A percentile compares a stretch with the other conserved stretches of the same genome.
Evolutionary conservation across 805 yeast species (phyloP).

Genomic region (Ogataea salicorniae): DNA sequence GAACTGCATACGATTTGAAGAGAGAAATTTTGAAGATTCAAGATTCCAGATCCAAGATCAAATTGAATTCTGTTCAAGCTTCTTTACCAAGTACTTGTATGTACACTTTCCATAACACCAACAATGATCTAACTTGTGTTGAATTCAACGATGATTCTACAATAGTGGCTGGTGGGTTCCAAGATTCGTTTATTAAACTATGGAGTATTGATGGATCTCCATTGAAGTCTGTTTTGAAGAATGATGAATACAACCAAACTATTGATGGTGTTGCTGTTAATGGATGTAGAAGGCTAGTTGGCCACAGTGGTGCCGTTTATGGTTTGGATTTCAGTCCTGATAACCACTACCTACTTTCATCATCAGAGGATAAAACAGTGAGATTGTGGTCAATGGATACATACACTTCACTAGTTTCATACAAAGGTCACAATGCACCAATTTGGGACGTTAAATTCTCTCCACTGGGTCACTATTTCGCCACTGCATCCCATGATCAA

Average conservation of each 20-base stretch:
- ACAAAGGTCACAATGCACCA: slow-evolving; percentile 94
- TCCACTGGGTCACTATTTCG: slow-evolving; percentile 95
- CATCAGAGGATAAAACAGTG: slow-evolving; percentile 89
- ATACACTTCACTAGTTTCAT: slow-evolving; percentile 81
- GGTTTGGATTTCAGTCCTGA: slow-evolving; percentile 91
- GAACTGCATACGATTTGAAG: slow-evolving; percentile 73
- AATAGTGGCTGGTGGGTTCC: slow-evolving; percentile 89
- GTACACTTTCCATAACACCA: slow-evolving; percentile 96
- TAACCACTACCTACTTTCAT: slow-evolving; percentile 68
- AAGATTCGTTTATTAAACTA: slow-evolving; percentile 82
- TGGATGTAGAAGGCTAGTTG: slow-evolving; percentile 55
- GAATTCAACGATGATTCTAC: slow-evolving; percentile 86
- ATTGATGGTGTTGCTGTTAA: slow-evolving; percentile 27
- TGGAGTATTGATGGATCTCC: slow-evolving; percentile 95
- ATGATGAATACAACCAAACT: slow-evolving; percentile 42
- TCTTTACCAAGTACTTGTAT: slow-evolving; percentile 91
- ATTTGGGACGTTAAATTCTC: slow-evolving; percentile 96
- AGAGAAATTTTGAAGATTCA: slow-evolving; percentile 72
- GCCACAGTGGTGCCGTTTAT: slow-evolving; percentile 93
- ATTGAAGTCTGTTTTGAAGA: slow-evolving; percentile 53
- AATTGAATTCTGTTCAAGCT: slow-evolving; percentile 65
- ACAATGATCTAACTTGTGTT: slow-evolving; percentile 79
- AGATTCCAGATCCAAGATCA: slow-evolving; percentile 74
- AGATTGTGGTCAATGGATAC: slow-evolving; percentile 94
- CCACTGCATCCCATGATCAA: slow-evolving; percentile 97